Conservation (phyloP, 2,329 filamentous ascomycete genomes). For the Capronia epimyces region DNA sequence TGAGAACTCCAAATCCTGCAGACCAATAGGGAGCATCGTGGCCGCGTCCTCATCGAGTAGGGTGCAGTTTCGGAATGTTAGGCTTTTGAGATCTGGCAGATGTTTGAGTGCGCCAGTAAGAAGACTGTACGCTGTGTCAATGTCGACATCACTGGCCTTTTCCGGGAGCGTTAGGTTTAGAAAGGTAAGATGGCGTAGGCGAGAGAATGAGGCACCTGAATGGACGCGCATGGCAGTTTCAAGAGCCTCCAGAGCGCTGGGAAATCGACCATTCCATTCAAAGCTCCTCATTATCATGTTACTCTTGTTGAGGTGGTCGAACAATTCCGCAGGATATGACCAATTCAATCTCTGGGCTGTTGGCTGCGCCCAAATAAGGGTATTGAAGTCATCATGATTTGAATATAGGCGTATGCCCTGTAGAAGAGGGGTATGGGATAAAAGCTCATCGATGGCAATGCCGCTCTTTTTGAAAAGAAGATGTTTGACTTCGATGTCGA, state of each 20-base stretch:
- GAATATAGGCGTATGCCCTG: constrained; percentile 68
- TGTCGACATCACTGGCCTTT: constrained; percentile 18
- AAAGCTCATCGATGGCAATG: constrained; percentile 53
- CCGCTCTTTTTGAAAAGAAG: constrained; percentile 51
- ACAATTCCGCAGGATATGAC: constrained; percentile 62
- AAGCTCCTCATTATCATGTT: constrained; percentile 46
- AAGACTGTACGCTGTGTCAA: constrained; percentile 6
- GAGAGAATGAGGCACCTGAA: constrained; percentile 49
- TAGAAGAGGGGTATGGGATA: constrained; percentile 62
- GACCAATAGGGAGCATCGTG: constrained; percentile 58
- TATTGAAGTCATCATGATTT: constrained; percentile 50
- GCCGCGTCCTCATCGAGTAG: constrained; percentile 64
- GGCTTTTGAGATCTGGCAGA: constrained; percentile 58
- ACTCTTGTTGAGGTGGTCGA: constrained; percentile 55
- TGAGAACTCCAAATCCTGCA: constrained; percentile 65
- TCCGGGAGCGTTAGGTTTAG: constrained; percentile 33
- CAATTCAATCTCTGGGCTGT: constrained; percentile 47
- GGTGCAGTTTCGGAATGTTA: constrained; percentile 71
- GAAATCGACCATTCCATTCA: constrained; percentile 53
- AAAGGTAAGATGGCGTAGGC: constrained; percentile 35
- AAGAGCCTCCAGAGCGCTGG: constrained; percentile 33
- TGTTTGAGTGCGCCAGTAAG: constrained; percentile 36
- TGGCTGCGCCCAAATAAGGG: constrained; percentile 30
- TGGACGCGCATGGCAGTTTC: constrained; percentile 51
- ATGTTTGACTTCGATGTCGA: constrained; percentile 63